A percentile compares a stretch with the other conserved stretches of the same genome.
Conservation (phyloP, 129 eudicot genomes). For the Silybum marianum region DNA sequence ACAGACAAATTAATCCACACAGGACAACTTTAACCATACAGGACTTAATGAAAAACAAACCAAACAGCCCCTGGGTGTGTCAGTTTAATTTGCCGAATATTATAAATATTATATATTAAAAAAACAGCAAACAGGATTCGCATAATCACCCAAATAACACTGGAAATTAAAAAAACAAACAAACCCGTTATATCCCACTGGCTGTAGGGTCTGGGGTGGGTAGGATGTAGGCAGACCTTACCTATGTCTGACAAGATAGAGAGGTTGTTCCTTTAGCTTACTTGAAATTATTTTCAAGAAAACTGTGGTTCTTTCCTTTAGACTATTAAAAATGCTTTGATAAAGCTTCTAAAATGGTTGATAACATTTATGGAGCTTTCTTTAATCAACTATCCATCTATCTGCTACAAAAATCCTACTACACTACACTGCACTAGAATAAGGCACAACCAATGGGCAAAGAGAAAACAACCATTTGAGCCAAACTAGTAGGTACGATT, state of each 20-base stretch:
- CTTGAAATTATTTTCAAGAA: not conserved
- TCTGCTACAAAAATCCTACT: not conserved
- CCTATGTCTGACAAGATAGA: not conserved
- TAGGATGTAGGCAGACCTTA: not conserved
- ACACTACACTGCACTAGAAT: not conserved
- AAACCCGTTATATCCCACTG: not conserved
- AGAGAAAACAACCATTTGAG: not conserved
- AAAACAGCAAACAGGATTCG: not conserved
- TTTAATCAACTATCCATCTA: not conserved
- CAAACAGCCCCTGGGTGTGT: not conserved
- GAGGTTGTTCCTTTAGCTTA: not conserved
- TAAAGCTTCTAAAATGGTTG: not conserved
- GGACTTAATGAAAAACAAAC: no score
- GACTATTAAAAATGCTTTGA: not conserved
- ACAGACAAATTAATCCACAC: no score
- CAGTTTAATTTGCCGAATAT: not conserved
- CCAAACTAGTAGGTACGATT: not conserved
- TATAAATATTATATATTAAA: no score
- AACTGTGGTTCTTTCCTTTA: not conserved
- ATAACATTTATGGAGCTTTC: not conserved
- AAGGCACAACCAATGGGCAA: not conserved
- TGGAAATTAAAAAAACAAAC: not conserved
- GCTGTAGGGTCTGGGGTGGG: not conserved
- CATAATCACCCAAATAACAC: not conserved
- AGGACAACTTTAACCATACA: no score